Percentiles rank a stretch among this genome's conserved stretches.
phyloP scores from a whole-genome alignment of 441 rosid genomes.

The Eruca vesicaria region DNA sequence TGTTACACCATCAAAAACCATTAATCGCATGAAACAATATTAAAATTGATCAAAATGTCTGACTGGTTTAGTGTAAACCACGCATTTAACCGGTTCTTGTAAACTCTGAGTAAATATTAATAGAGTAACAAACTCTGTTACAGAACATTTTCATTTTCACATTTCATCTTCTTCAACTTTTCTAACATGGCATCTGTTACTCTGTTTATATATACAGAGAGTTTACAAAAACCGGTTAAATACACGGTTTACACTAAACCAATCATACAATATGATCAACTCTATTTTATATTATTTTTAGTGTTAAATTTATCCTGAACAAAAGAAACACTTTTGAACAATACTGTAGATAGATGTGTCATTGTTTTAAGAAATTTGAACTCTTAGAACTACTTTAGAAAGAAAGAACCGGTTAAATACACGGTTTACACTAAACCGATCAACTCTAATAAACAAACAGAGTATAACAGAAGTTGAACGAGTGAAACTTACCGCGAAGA shows the following conservation, averaged over 20 bases:
- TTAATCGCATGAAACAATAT: not conserved
- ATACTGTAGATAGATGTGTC: too few species aligned
- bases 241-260: not conserved
- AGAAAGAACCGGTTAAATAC: not conserved
- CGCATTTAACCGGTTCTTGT: not conserved
- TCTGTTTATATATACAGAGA: too few species aligned
- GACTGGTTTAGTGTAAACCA: not conserved
- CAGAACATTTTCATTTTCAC: not conserved
- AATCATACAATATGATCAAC: not conserved
- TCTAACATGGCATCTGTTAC: too few species aligned
- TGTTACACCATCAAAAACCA: constrained; percentile 27
- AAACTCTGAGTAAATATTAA: not conserved
- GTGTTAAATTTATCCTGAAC: too few species aligned
- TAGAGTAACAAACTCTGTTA: not conserved
- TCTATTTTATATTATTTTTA: too few species aligned
- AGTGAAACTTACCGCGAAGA: constrained; percentile 57
- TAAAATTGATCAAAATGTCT: not conserved
- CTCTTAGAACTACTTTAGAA: too few species aligned
- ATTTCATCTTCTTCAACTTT: too few species aligned
- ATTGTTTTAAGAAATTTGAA: too few species aligned
- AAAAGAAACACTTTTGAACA: too few species aligned
- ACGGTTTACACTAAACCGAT: not conserved
- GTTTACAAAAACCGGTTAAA: not conserved
- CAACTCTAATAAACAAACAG: not conserved
- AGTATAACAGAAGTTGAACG: not conserved